Base-by-base conservation (phyloP, 140 eudicot genomes). In the Erigeron philadelphicus region DNA sequence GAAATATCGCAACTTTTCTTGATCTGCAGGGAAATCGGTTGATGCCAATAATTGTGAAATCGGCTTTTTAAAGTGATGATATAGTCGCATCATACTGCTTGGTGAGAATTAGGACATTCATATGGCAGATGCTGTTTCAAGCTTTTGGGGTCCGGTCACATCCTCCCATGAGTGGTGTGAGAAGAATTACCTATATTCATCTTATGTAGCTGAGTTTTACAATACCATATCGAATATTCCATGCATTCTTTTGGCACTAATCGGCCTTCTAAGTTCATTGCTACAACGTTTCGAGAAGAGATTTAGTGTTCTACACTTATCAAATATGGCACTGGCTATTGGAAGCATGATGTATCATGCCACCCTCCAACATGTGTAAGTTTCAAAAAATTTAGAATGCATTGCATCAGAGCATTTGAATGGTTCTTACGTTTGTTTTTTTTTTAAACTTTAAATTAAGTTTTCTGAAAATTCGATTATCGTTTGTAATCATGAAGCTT, bases 91-190 rank as follows among this genome's bases (percentile, higher is more conserved):
- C 73, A 68, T 45, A 41, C 66, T 41, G 74, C 58, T 65, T 76
- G 60, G 66, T 53, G 75, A 64, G 64, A 52, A 62, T 23, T 54
- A 48, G 74, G 23, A 62, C 21, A 64, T 45, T 69, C 57, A 57
- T 61, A 85, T 84, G 95, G 86, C 78, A 72, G 91, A 85, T 85
- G 88, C 70, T 70, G 79, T 81, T 67, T 79, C 88, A 72, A 85
- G 95, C 79, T 82, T 87, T 60, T 87, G 95, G 95, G 95, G 95
- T 40, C 90, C 95, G 25, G 90, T 87, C 79, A 87, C 95, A 70
- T 87, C 90, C 49, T 80, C 90, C 49, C 81, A 68, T 60, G 95
- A 87, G 77, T 84, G 95, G 81, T 87, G 95, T 74, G 95, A 87
- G 84, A 68, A 70, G 83, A 83, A 87, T 68, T 87, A 82, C 78